A percentile compares a stretch with the other conserved stretches of the same genome.
Evolutionary conservation across 306 rosid species (phyloP).

Genomic region (Prunus campanulata): DNA sequence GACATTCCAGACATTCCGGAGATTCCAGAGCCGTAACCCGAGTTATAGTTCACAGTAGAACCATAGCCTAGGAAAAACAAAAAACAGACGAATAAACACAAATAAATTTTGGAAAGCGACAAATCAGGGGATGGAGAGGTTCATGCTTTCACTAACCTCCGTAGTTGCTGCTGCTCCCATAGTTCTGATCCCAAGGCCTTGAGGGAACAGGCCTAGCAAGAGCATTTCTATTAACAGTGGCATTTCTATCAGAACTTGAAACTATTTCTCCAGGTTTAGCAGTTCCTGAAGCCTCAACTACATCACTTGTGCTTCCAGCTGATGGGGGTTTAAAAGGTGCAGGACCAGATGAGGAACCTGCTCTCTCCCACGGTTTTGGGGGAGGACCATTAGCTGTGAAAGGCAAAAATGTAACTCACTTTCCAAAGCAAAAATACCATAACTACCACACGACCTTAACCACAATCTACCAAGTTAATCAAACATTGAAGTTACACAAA

Average conservation of each 20-base stretch:
- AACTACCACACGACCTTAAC: background rate
- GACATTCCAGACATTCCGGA: slow-evolving; percentile 53
- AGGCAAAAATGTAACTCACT: slow-evolving; percentile 11
- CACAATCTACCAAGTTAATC: background rate
- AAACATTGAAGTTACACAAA: background rate
- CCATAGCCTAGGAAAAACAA: slow-evolving; percentile 50
- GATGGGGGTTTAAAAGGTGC: slow-evolving; percentile 91
- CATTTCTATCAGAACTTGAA: slow-evolving; percentile 49
- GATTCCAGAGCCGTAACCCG: slow-evolving; percentile 74
- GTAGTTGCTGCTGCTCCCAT: slow-evolving; percentile 49
- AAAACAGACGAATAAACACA: background rate
- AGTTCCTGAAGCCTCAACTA: slow-evolving; percentile 97
- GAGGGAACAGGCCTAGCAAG: slow-evolving; percentile 80
- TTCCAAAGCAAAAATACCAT: background rate
- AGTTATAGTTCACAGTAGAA: slow-evolving; percentile 54
- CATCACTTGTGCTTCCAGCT: slow-evolving; percentile 76
- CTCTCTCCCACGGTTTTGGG: slow-evolving; percentile 93
- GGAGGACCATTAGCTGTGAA: slow-evolving; percentile 75
- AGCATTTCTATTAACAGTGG: slow-evolving; percentile 48
- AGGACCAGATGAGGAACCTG: slow-evolving; percentile 77
- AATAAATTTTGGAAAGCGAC: background rate
- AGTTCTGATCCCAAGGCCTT: slow-evolving; percentile 95
- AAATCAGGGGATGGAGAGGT: background rate
- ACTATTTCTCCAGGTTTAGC: slow-evolving; percentile 95
- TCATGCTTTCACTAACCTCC: slow-evolving; percentile 46